Evolutionary conservation across 768 basidiomycete genomes (phyloP), one percentile per base, ranked within the genome.

Genomic region (Lentinula lateritia): DNA sequence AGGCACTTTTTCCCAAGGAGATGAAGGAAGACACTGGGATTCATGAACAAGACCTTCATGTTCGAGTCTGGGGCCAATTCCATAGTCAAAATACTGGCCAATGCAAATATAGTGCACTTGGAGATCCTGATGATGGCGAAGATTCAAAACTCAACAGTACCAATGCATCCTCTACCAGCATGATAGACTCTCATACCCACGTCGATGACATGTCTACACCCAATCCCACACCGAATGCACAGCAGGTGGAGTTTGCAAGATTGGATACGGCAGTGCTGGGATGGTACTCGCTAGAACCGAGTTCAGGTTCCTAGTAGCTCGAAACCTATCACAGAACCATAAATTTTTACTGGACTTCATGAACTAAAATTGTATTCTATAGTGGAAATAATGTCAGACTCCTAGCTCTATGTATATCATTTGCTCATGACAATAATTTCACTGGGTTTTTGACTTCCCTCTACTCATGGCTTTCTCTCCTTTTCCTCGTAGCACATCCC

Each of bases 401-500:
- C 6, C 13, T 39, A 39, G 38, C 38, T 39, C 13, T 39, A 13
- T 8, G 13, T 9, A 8, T 9, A 39, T 3, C 6, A n/a, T 43
- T 18, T 43, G 42, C 6, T 2, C 13, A 16, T 2, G 42, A 28
- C 4, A 43, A 43, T 0, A 6, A 41, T 15, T 43, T 20, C n/a
- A 48, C 20, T 48, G 46, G 18, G 16, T 16, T 12, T 48, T 48
- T 23, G 9, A 43, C 32, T 42, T 56, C 45, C 41, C 6, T 9
- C 16, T 38, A 2, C 35, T 16, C n/a, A 12, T 53, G 9, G 32
- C 35, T 34, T 50, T 8, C 38, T 50, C 52, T 53, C 32, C 32
- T 10, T 23, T 43, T n/a, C 41, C 55, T 43, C 38, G 41, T 28
- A 62, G 46, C 23, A 62, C 57, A 58, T 80, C 78, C n/a, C 76